These are phyloP conservation scores for Skeletonema costatum DNA, from an alignment of 108 stramenopile genomes.

Conservation along the genomic window DNA sequence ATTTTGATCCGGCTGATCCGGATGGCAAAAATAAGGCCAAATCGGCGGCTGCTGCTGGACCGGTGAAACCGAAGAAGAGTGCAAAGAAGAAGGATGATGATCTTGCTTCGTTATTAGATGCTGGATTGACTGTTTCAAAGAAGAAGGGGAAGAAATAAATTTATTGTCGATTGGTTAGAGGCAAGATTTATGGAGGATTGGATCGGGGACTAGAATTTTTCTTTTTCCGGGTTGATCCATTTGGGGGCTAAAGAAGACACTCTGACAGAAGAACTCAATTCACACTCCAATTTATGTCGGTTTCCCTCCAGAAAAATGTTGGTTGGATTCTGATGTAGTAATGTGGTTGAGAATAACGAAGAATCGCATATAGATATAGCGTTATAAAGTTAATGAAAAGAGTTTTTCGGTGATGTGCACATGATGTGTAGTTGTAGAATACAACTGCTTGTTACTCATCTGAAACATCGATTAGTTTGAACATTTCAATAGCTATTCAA, in stretches of 20 bases:
- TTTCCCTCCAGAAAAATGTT: not conserved
- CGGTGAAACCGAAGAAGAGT: constrained; percentile 57
- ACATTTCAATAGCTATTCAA: no score
- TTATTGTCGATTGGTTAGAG: not conserved
- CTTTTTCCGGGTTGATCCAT: not conserved
- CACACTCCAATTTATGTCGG: not conserved
- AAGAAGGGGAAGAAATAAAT: constrained; percentile 56
- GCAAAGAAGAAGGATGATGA: constrained; percentile 49
- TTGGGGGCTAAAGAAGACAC: not conserved
- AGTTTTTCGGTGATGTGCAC: not conserved
- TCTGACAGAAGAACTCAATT: not conserved
- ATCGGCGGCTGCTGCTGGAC: constrained; percentile 17
- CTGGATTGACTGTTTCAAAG: constrained; percentile 54
- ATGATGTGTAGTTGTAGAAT: no score
- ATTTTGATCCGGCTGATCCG: constrained; percentile 83
- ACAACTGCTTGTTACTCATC: no score
- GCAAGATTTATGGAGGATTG: not conserved
- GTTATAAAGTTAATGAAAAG: not conserved
- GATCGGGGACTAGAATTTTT: not conserved
- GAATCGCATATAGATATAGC: not conserved
- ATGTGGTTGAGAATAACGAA: not conserved
- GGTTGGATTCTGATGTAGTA: not conserved
- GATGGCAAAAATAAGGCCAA: constrained; percentile 43
- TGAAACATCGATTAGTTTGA: no score
- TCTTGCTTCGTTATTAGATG: constrained; percentile 52